These are phyloP conservation scores for Amphirosellinia nigrospora DNA, from an alignment of 495 filamentous ascomycete genomes.

Conservation along the genomic window DNA sequence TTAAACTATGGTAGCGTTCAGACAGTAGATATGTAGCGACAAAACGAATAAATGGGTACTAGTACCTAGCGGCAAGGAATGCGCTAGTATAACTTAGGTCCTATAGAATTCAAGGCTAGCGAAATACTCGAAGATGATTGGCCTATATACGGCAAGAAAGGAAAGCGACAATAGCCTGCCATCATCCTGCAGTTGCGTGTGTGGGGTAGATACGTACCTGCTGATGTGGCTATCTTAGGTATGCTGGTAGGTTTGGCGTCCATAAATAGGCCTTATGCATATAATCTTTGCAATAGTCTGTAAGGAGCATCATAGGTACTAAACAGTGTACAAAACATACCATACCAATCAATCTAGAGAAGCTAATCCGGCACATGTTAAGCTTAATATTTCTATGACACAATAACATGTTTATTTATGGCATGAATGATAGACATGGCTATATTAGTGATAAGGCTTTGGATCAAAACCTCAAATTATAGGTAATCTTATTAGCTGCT, in stretches of 20 bases:
- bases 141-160: conserved; percentile 4
- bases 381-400: conserved; percentile 10
- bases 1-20: not conserved
- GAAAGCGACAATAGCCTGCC: not conserved
- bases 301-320: not conserved
- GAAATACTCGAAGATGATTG: not conserved
- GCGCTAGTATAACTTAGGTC: not conserved
- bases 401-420: conserved; percentile 14
- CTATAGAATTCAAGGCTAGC: not conserved
- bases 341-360: not conserved
- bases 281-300: not conserved
- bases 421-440: not conserved
- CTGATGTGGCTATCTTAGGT: not conserved
- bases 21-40: no score
- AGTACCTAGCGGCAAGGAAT: not conserved
- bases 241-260: no score
- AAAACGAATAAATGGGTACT: not conserved
- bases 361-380: not conserved
- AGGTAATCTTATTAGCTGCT: conserved; percentile 3
- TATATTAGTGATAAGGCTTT: not conserved
- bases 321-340: no score
- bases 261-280: conserved; percentile 5
- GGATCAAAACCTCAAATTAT: not conserved
- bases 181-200: not conserved
- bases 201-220: conserved; percentile 21